Evolutionary conservation across 306 rosid genomes (phyloP), one percentile per base, ranked within the genome.

Genomic region (Phaseolus lunatus): DNA sequence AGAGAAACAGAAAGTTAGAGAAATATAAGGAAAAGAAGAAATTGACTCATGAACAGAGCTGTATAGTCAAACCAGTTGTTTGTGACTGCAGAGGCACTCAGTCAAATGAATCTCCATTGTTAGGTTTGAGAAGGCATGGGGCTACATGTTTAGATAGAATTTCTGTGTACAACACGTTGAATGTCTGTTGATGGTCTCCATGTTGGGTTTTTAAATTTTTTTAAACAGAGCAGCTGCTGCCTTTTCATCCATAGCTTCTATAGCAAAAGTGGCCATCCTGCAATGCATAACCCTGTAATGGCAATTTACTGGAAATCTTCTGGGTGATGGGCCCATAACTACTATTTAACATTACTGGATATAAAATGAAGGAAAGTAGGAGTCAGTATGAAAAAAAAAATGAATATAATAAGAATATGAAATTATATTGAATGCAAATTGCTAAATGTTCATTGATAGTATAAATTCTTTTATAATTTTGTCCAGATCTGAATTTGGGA

Each of bases 371-470:
- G 58, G 29, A 35, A 63, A 39, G 31, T 35, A 26, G 67, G 44
- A 77, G 19, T 9, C 33, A 0, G 16, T 69, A 37, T 67, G 49
- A 43, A 75, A 76, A 48, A n/a, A 29, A 52, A 48, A 47, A 76
- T 35, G 41, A 12, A 50, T 24, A 22, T 50, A 39, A 22, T 50
- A 39, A 3, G 16, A 65, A 16, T 45, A 13, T 19, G 18, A 19
- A 27, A 26, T 39, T 41, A n/a, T 65, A 22, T 72, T 50, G 61
- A 29, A 45, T 9, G 72, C 26, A 52, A 24, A 59, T 45, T 26
- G 67, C 49, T 52, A 43, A 57, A 58, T 57, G 15, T 37, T 50
- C 23, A 8, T 72, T 13, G 49, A 5, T 72, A 31, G 23, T 41
- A 41, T 41, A 41, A 10, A 5, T 80, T 43, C 68, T 56, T 47